Percentiles rank a stretch among this genome's conserved stretches.
Conservation (phyloP, 805 yeast genomes). For the Torulaspora maleeae region DNA sequence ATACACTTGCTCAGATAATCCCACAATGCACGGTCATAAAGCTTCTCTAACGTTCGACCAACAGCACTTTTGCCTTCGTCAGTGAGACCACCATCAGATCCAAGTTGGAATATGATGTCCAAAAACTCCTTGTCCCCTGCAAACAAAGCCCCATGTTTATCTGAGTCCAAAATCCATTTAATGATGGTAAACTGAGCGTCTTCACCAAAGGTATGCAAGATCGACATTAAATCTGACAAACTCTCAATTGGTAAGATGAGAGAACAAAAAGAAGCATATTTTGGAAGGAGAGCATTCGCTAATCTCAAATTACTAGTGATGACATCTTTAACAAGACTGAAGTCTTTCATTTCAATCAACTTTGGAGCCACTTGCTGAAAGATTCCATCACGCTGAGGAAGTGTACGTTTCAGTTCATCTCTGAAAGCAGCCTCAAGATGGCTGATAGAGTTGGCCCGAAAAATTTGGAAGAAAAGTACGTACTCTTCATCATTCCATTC, state of each 20-base stretch:
- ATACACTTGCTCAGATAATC: constrained; percentile 5
- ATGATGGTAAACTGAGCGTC: constrained; percentile 6
- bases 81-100: not conserved
- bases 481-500: constrained; percentile 16
- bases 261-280: not conserved
- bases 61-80: not conserved
- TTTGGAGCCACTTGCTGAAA: constrained; percentile 6
- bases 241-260: constrained; percentile 8
- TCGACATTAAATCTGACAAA: constrained; percentile 3
- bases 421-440: not conserved
- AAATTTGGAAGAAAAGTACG: constrained; percentile 11
- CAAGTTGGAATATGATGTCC: not conserved
- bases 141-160: constrained; percentile 7
- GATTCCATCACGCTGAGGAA: constrained; percentile 2
- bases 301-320: constrained; percentile 7
- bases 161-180: constrained; percentile 7
- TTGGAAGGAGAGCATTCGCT: not conserved
- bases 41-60: not conserved
- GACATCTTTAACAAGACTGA: constrained; percentile 7
- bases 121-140: not conserved
- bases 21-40: constrained; percentile 8
- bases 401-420: not conserved
- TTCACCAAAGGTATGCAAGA: constrained; percentile 3
- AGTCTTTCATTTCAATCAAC: constrained; percentile 1
- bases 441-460: constrained; percentile 1